Evolutionary conservation across 257 asterid genomes (phyloP).

Genomic region (Lantana camara): DNA sequence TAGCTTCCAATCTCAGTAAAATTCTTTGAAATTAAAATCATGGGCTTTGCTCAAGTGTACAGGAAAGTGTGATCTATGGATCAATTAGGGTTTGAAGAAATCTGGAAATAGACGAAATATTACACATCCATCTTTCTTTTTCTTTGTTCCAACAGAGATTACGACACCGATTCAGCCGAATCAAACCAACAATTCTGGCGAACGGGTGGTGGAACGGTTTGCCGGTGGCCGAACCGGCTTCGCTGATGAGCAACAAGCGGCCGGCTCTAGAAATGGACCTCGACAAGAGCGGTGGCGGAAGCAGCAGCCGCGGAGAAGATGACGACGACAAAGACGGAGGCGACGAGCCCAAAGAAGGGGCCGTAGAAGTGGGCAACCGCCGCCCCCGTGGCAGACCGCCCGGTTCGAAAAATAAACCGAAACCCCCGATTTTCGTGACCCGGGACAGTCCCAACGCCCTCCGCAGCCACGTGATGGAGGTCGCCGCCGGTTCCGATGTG

Average conservation of each 20-base stretch:
- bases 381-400: constrained; percentile 48
- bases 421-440: constrained; percentile 50
- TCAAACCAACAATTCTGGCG: constrained; percentile 31
- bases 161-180: background rate
- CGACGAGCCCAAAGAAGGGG: constrained; percentile 48
- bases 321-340: constrained; percentile 35
- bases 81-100: constrained; percentile 26
- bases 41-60: too few species aligned
- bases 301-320: constrained; percentile 37
- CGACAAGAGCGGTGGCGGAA: constrained; percentile 38
- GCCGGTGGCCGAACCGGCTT: constrained; percentile 39
- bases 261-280: constrained; percentile 37
- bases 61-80: too few species aligned
- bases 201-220: constrained; percentile 47
- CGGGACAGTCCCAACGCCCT: constrained; percentile 53
- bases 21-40: background rate
- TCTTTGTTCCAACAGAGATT: background rate
- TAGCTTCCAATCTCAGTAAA: background rate
- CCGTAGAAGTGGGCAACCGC: constrained; percentile 42
- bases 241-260: constrained; percentile 28
- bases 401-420: constrained; percentile 49
- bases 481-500: constrained; percentile 43
- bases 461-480: constrained; percentile 49
- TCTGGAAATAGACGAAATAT: background rate
- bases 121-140: background rate